phyloP scores from a whole-genome alignment of 225 moss, liverwort and hornwort species.

The Marchantia polymorpha region DNA sequence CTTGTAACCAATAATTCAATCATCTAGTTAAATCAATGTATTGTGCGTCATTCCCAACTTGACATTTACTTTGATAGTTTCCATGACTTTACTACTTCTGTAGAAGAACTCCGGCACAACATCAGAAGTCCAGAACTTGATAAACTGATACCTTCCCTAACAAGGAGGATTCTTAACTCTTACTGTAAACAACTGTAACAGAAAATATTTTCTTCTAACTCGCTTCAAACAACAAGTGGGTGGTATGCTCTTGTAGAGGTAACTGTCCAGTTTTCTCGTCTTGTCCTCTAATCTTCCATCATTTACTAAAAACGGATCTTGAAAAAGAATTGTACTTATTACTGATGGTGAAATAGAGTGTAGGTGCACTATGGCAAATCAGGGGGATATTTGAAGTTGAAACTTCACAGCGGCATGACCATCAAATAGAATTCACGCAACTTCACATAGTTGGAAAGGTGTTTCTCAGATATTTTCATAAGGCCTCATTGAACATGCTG shows the following conservation, averaged over 20 bases:
- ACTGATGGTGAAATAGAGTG: conserved; percentile 50
- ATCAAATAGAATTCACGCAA: conserved; percentile 42
- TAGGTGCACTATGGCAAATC: conserved; percentile 84
- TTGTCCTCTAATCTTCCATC: neutral
- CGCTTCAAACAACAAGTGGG: conserved; percentile 58
- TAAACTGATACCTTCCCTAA: too few species aligned
- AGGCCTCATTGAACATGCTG: too few species aligned
- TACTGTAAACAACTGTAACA: conserved; percentile 25
- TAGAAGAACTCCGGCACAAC: too few species aligned
- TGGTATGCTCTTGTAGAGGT: conserved; percentile 82
- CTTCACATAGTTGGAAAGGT: conserved; percentile 76
- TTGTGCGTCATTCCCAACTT: too few species aligned
- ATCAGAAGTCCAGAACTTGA: too few species aligned
- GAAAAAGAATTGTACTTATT: conserved; percentile 7
- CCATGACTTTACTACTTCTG: too few species aligned
- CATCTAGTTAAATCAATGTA: too few species aligned
- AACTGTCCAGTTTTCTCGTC: neutral
- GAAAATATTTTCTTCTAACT: conserved; percentile 82
- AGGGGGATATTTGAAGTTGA: conserved; percentile 76
- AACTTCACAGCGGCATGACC: conserved; percentile 63
- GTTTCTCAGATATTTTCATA: too few species aligned
- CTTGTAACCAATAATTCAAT: too few species aligned
- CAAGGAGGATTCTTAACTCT: too few species aligned
- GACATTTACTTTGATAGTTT: too few species aligned
- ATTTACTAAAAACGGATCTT: neutral